Conservation (phyloP, 1,284 basidiomycete species). For the Garcileccinum viscosum region DNA sequence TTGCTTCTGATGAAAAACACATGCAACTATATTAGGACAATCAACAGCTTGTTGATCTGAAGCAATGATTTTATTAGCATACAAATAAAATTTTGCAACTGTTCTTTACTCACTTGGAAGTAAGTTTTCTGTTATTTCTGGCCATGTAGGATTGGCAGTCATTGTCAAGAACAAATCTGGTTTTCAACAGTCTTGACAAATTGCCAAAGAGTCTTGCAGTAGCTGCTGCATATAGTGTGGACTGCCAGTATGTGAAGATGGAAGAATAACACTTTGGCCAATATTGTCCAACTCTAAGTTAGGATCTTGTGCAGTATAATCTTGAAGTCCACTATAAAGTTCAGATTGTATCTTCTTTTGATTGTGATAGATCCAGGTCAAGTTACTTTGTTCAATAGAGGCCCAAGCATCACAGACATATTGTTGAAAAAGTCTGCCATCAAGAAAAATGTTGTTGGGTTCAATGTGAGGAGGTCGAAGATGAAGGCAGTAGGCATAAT, state of each 20-base stretch:
- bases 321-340: neutral
- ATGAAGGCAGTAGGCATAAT: neutral
- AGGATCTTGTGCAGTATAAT: neutral
- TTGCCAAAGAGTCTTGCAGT: neutral
- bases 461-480: neutral
- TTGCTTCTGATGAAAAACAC: too few relatives aligned
- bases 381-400: neutral
- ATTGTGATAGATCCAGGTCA: neutral
- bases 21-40: slow-evolving; percentile 50
- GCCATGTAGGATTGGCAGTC: too few relatives aligned
- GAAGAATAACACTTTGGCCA: neutral
- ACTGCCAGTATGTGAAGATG: neutral
- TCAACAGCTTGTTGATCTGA: slow-evolving; percentile 44
- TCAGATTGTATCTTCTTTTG: neutral
- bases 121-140: too few relatives aligned
- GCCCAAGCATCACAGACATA: slow-evolving; percentile 1
- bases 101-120: too few relatives aligned
- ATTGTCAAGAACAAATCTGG: neutral
- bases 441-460: neutral
- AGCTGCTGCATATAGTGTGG: too few relatives aligned
- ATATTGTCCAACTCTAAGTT: neutral
- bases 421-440: neutral
- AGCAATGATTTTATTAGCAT: neutral
- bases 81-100: too few relatives aligned
- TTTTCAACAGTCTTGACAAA: neutral